These are phyloP conservation scores for Mucor racemosus DNA, from an alignment of 371 early-diverging fungal genomes.

Conservation along the genomic window DNA sequence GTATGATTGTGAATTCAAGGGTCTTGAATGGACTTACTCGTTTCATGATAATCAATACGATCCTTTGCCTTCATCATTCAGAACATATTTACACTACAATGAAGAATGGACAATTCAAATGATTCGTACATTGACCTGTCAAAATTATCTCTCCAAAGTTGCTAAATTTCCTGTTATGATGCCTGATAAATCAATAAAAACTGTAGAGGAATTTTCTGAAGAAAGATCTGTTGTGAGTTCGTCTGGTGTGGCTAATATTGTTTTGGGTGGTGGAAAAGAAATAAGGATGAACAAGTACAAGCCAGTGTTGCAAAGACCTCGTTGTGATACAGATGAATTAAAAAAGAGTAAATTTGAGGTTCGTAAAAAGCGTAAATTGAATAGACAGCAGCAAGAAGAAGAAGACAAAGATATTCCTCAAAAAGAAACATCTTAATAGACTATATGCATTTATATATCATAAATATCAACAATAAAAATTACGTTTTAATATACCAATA, in stretches of 20 bases:
- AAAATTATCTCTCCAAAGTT: constrained; percentile 30
- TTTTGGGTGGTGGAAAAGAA: constrained; percentile 46
- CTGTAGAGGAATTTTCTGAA: constrained; percentile 19
- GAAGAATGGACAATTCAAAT: constrained; percentile 59
- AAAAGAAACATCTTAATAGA: too few species aligned
- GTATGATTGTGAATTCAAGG: constrained; percentile 84
- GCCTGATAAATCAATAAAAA: constrained; percentile 19
- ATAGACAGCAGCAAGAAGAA: constrained; percentile 14
- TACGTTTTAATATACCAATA: background rate
- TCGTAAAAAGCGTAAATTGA: constrained; percentile 43
- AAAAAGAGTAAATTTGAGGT: constrained; percentile 49
- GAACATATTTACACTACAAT: constrained; percentile 52
- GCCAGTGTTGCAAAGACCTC: constrained; percentile 35
- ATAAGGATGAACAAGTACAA: constrained; percentile 34
- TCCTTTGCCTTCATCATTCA: constrained; percentile 37
- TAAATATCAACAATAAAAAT: background rate
- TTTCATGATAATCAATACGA: constrained; percentile 14
- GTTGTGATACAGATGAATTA: constrained; percentile 50
- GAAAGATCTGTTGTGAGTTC: background rate
- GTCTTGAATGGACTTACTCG: constrained; percentile 57
- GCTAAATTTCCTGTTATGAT: constrained; percentile 24
- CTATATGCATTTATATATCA: too few species aligned
- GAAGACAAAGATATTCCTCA: background rate
- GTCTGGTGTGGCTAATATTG: constrained; percentile 24
- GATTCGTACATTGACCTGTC: constrained; percentile 52